Evolutionary conservation across 306 rosid genomes (phyloP), one percentile per base, ranked within the genome.

Genomic region (Morella rubra): DNA sequence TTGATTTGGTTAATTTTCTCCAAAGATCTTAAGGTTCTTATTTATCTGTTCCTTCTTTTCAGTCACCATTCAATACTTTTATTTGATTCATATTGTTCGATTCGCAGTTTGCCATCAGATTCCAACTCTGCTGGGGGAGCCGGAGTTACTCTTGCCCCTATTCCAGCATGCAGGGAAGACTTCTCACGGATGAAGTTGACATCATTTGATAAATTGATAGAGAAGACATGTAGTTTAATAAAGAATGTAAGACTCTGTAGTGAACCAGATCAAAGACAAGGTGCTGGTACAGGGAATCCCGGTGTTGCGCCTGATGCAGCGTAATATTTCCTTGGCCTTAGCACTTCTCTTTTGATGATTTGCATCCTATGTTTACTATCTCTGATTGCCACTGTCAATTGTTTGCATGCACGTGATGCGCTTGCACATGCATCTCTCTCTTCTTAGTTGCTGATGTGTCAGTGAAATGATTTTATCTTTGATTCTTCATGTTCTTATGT

Each of bases 221-320:
- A 90, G 69, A 91, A 84, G 79, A 95, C 98, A 5, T 86, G 97
- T 73, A 84, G 96, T 83, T 79, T 88, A 80, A 88, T 95, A 65
- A 90, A 70, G 85, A 80, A 95, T 79, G 98, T 95, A 52, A 86
- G 98, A 79, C 93, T 92, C 82, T 89, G 84, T 82, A 50, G 89
- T 76, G 98, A 92, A 81, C 93, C 90, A 51, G 89, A 95, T 88
- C 95, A 86, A 69, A 87, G 73, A 84, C 92, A 89, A 19, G 96
- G 93, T 65, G 90, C 89, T 45, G 85, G 79, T 79, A 73, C 87
- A 72, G 89, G 89, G 84, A 91, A 72, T 86, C 83, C 90, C 76
- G 85, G 91, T 42, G 91, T 92, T 61, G 97, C 98, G 69, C 98
- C 97, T 78, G 97, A 92, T 79, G 97, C 96, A 85, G 95, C 87